Evolutionary conservation across 352 stramenopile species (phyloP), one percentile per base, ranked within the genome.

Genomic region (Phytophthora megakarya): DNA sequence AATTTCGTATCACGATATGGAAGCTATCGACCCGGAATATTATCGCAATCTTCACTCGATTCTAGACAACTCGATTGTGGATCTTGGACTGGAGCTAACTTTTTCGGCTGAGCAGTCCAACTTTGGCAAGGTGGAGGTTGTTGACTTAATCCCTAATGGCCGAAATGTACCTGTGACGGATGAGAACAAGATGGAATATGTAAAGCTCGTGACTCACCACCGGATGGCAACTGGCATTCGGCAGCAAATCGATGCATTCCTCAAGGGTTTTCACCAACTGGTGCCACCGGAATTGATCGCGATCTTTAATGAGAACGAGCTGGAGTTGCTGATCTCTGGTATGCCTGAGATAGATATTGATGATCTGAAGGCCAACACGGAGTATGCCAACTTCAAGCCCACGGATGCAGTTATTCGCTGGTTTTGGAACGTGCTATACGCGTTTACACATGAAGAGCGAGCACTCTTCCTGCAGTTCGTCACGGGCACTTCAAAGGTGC

Each of bases 171-270:
- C 54, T 5, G 95, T 98, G 4, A 97, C 92, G 2, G 88, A 98
- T 49, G 89, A 82, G 16, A 98, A 98, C 86, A 98, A 98, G 79
- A 90, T 96, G 75, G 88, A 97, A 45, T 98, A 98, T 61, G 88
- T 97, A 10, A 88, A 95, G 52, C 67, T 97, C 5, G 95, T 99
- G 56, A 99, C 96, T 46, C 92, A 99, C 70, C 96, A 99, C 78
- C 89, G 97, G n/a, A 99, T 99, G 97, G 99, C 97, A 30, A 98
- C 95, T 21, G 93, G 95, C 21, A 99, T 99, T 62, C 88, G 94
- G 13, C 92, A 96, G 69, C 98, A 97, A 54, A 92, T 98, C 46
- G 87, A 97, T 53, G 80, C 85, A 16, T 97, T 98, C 61, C 69
- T 98, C 1, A 81, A 86, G 46, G 93, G 93, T 12, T 96, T 98